Percentiles rank a stretch among this genome's conserved stretches.
phyloP scores from a whole-genome alignment of 768 basidiomycete species.

The Tylopilus rubrobrunneus region DNA sequence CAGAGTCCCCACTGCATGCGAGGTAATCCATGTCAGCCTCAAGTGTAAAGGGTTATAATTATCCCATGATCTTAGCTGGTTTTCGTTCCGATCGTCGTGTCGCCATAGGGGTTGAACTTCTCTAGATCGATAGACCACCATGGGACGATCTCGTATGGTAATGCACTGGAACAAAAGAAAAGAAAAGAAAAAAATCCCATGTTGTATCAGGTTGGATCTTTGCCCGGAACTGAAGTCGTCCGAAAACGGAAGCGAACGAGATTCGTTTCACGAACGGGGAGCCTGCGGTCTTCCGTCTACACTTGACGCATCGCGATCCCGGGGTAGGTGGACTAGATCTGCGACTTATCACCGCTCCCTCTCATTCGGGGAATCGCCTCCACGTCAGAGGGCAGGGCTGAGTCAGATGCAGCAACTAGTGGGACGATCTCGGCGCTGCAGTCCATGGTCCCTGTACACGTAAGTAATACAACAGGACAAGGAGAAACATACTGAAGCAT shows the following conservation, averaged over 20 bases:
- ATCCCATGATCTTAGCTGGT: no score
- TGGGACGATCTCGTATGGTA: not conserved
- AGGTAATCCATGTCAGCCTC: no score
- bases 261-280: constrained; percentile 9
- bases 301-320: not conserved
- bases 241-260: constrained; percentile 1
- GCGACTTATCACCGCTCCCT: constrained; percentile 2
- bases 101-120: constrained; percentile 7
- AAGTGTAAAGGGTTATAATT: not conserved
- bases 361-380: constrained; percentile 1
- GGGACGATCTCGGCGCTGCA: not conserved
- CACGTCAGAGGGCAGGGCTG: not conserved
- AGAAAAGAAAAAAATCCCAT: not conserved
- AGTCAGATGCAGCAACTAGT: not conserved
- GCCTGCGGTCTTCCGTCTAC: not conserved
- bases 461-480: not conserved
- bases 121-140: constrained; percentile 9
- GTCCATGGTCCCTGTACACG: not conserved
- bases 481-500: not conserved
- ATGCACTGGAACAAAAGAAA: not conserved
- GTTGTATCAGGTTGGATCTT: constrained; percentile 9
- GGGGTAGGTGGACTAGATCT: not conserved
- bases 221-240: not conserved
- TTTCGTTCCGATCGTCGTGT: constrained; percentile 1
- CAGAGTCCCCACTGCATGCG: no score